phyloP scores from a whole-genome alignment of 1,284 basidiomycete species.

The Trametes hirsuta region DNA sequence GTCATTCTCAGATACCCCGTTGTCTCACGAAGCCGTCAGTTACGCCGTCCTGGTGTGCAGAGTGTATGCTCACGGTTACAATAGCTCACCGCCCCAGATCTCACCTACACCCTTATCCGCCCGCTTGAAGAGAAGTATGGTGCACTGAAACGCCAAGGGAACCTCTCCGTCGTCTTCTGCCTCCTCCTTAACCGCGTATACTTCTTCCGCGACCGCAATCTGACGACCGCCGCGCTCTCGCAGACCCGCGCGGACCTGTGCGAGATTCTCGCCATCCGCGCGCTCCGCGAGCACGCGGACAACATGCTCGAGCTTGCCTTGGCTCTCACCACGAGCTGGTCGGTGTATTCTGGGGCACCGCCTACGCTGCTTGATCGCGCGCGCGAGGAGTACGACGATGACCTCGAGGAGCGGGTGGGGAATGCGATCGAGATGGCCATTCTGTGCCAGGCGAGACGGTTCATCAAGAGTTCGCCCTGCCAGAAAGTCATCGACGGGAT shows the following conservation, averaged over 20 bases:
- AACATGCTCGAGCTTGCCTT: slow-evolving; percentile 78
- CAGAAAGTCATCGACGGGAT: slow-evolving; percentile 87
- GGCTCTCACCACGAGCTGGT: slow-evolving; percentile 86
- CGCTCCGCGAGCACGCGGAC: slow-evolving; percentile 78
- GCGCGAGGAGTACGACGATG: slow-evolving; percentile 72
- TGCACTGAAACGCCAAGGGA: slow-evolving; percentile 62
- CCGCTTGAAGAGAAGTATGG: slow-evolving; percentile 77
- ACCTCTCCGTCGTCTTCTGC: slow-evolving; percentile 83
- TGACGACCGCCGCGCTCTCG: slow-evolving; percentile 70
- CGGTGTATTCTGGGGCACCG: slow-evolving; percentile 84
- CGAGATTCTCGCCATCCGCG: slow-evolving; percentile 86
- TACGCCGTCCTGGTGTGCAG: not conserved
- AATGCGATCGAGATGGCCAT: slow-evolving; percentile 94
- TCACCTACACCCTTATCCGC: slow-evolving; percentile 84
- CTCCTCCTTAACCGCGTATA: slow-evolving; percentile 88
- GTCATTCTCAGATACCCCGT: slow-evolving; percentile 63
- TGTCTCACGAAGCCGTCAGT: slow-evolving; percentile 72
- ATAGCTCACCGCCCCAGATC: slow-evolving; percentile 79
- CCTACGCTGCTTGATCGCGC: slow-evolving; percentile 62
- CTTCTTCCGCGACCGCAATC: slow-evolving; percentile 76
- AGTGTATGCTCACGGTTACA: not conserved
- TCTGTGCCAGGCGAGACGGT: slow-evolving; percentile 79
- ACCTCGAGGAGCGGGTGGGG: slow-evolving; percentile 78
- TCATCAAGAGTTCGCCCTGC: slow-evolving; percentile 85
- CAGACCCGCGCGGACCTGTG: slow-evolving; percentile 80